These are phyloP conservation scores for Kwoniella europaea DNA, from an alignment of 768 basidiomycete genomes.

Conservation along the genomic window DNA sequence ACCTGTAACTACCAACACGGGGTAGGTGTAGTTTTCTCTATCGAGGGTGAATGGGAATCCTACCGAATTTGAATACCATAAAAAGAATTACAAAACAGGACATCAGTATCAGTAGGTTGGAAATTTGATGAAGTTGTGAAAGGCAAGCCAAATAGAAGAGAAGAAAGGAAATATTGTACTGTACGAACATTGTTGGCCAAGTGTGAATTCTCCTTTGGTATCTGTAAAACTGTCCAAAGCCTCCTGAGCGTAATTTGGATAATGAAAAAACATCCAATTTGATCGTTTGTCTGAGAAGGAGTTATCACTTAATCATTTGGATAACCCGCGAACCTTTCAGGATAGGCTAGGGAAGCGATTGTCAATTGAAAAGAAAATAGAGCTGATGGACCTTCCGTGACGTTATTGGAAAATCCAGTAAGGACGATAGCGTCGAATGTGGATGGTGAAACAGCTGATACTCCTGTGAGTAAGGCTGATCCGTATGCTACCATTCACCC, in stretches of 20 bases:
- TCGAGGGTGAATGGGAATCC: slow-evolving; percentile 5
- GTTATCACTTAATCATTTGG: slow-evolving; percentile 42
- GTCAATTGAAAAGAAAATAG: slow-evolving; percentile 30
- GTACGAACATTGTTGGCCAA: slow-evolving; percentile 29
- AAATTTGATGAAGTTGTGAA: too few relatives aligned
- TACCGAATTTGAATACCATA: slow-evolving; percentile 22
- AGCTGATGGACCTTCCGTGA: slow-evolving; percentile 39
- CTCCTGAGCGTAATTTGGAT: slow-evolving; percentile 40
- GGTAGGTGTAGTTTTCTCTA: slow-evolving; percentile 31
- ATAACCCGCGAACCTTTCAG: slow-evolving; percentile 28
- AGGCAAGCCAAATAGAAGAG: neutral
- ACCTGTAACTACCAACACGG: slow-evolving; percentile 42
- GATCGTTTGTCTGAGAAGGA: slow-evolving; percentile 31
- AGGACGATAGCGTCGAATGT: slow-evolving; percentile 37
- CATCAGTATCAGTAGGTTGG: too few relatives aligned
- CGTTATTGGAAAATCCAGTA: slow-evolving; percentile 44
- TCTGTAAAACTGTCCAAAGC: slow-evolving; percentile 35
- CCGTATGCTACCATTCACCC: slow-evolving; percentile 25
- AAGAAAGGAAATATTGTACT: neutral
- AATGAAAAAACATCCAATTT: slow-evolving; percentile 33
- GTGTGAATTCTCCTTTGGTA: slow-evolving; percentile 44
- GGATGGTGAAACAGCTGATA: slow-evolving; percentile 21
- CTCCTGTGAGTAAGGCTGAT: slow-evolving; percentile 23
- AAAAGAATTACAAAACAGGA: neutral
- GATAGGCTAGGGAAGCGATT: slow-evolving; percentile 41